These are phyloP conservation scores for Escallonia rubra DNA, from an alignment of 129 eudicot genomes.

Conservation along the genomic window DNA sequence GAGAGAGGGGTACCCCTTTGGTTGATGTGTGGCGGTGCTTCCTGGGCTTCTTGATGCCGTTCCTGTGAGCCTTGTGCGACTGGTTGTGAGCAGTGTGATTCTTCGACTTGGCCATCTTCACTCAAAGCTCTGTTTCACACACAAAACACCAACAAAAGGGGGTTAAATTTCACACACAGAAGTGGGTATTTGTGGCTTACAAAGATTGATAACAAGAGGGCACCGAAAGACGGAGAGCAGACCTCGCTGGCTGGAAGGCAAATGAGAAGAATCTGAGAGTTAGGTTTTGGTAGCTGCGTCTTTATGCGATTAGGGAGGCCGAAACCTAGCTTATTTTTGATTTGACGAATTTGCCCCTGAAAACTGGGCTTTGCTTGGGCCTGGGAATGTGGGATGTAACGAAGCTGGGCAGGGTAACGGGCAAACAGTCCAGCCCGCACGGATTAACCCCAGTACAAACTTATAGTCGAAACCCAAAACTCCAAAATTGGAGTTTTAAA, in stretches of 20 bases:
- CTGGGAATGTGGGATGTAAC: background rate
- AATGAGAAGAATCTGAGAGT: background rate
- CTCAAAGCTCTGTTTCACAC: conserved; percentile 22
- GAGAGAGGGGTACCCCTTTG: conserved; percentile 51
- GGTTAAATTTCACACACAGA: too few relatives aligned
- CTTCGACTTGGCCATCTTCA: conserved; percentile 37
- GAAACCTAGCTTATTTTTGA: background rate
- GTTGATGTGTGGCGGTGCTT: conserved; percentile 82
- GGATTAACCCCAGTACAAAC: too few relatives aligned
- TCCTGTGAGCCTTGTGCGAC: conserved; percentile 74
- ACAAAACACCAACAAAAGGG: too few relatives aligned
- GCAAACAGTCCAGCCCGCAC: too few relatives aligned
- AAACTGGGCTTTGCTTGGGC: background rate
- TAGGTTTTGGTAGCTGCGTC: too few relatives aligned
- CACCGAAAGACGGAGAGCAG: too few relatives aligned
- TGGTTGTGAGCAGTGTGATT: conserved; percentile 92
- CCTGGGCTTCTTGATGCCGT: conserved; percentile 91
- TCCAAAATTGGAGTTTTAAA: too few relatives aligned
- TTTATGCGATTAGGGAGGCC: too few relatives aligned
- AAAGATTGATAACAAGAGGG: too few relatives aligned
- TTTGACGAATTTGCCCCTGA: conserved; percentile 1
- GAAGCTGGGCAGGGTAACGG: background rate
- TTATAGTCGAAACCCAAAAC: too few relatives aligned
- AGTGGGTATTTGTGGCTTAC: too few relatives aligned
- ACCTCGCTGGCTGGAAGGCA: background rate